A percentile compares a stretch with the other conserved stretches of the same genome.
Conservation (phyloP, 108 stramenopile genomes). For the Thalassiosira profunda region DNA sequence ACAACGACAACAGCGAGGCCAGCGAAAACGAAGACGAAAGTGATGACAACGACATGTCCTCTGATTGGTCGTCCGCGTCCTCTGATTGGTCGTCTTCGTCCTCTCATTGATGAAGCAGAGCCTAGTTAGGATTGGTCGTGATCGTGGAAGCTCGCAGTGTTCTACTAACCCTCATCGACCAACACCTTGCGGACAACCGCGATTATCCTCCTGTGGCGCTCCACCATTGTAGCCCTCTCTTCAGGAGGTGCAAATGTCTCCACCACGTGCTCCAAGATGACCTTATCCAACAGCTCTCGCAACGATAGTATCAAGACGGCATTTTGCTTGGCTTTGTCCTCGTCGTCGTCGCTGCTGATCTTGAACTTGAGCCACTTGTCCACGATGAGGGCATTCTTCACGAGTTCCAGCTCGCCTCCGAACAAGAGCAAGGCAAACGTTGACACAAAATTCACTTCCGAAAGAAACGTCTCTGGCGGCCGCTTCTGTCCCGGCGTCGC, state of each 20-base stretch:
- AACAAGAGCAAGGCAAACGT: conserved; percentile 71
- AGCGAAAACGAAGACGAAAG: too few relatives aligned
- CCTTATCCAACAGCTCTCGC: conserved; percentile 23
- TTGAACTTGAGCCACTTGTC: conserved; percentile 79
- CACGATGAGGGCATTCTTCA: conserved; percentile 56
- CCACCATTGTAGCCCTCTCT: conserved; percentile 10
- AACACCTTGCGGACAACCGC: conserved; percentile 24
- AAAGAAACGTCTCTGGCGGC: conserved; percentile 49
- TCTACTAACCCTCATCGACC: conserved; percentile 17
- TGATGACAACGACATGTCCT: too few relatives aligned
- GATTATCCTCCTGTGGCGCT: conserved; percentile 21
- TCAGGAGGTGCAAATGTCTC: conserved; percentile 13
- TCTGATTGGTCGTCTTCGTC: too few relatives aligned
- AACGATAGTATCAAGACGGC: conserved; percentile 31
- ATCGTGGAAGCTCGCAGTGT: too few relatives aligned
- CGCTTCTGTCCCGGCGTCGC: conserved; percentile 3
- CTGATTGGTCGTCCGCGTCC: too few relatives aligned
- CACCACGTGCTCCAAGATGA: conserved; percentile 32
- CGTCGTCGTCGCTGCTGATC: conserved; percentile 39
- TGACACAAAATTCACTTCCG: conserved; percentile 72
- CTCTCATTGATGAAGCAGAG: too few relatives aligned
- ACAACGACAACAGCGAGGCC: too few relatives aligned
- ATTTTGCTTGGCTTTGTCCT: conserved; percentile 17
- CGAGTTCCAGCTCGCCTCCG: conserved; percentile 57
- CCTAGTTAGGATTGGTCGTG: too few relatives aligned